Evolutionary conservation across 257 asterid species (phyloP), one percentile per base, ranked within the genome.

Genomic region (Plantago ovata): DNA sequence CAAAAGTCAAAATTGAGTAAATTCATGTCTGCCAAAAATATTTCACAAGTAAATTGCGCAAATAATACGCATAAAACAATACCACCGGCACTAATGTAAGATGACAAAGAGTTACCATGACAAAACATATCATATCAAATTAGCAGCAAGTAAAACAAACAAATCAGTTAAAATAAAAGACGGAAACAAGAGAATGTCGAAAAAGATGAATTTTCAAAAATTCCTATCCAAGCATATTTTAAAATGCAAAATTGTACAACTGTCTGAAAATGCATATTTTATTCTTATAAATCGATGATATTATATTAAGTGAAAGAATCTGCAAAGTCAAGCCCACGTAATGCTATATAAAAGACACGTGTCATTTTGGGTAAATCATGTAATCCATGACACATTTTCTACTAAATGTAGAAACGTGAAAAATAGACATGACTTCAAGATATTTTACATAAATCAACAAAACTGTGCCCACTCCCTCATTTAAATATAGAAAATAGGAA

Each of bases 1-100:
- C 49, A 53, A 43, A 21, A 38, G 22, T 61, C 67, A 19, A 11
- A 9, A 56, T 28, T 57, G 33, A 54, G 44, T 14, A 50, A 49
- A 3, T 3, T 49, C 5, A 16, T 10, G 21, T 18, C 13, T 3
- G 36, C 4, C 2, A 28, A 28, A 50, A 50, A 49, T 19, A 9
- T 11, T 49, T 47, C 51, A 47, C 9, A 47, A 47, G 53, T 47
- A 49, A 9, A 10, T 21, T 32, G 21, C 13, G n/a, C 54, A 21
- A 18, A 32, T 18, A 9, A 32, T 22, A 44, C 9, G 36, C 54
- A 21, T 49, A 32, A 49, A 7, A 32, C 21, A 44, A 44, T 15
- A 44, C 24, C 13, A 45, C 15, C 7, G 51, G 20, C 20, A 45
- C 13, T 45, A 14, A 13, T 14, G 33, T 28, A 28, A 2, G 33